Conservation (phyloP, 1,284 basidiomycete genomes). For the Malassezia brasiliensis region DNA sequence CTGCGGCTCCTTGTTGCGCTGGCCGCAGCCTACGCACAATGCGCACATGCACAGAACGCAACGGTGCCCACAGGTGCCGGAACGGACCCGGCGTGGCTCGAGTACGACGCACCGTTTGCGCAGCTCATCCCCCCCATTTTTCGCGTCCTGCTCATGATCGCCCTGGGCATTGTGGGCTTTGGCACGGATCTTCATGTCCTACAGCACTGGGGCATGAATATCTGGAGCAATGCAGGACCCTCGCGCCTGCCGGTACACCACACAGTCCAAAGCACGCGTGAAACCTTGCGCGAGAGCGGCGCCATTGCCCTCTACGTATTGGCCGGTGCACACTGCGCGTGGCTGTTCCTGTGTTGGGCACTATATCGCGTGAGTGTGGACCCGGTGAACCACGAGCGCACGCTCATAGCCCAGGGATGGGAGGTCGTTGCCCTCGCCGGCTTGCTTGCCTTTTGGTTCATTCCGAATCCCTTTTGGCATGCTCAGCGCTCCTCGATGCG, state of each 20-base stretch:
- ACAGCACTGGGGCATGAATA: constrained; percentile 28
- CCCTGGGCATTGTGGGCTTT: constrained; percentile 33
- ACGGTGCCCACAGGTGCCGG: neutral
- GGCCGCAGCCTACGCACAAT: neutral
- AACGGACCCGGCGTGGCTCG: neutral
- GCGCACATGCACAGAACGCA: neutral
- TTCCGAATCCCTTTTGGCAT: constrained; percentile 34
- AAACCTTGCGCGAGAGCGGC: constrained; percentile 4
- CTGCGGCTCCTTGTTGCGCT: neutral
- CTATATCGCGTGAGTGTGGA: constrained; percentile 36
- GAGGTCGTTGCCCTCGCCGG: constrained; percentile 33
- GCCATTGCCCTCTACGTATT: constrained; percentile 15
- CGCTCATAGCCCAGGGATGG: constrained; percentile 34
- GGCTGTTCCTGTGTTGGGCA: constrained; percentile 34
- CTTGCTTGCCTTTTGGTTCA: constrained; percentile 20
- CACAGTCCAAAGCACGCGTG: neutral
- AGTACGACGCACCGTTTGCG: constrained; percentile 25
- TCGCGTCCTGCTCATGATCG: constrained; percentile 38
- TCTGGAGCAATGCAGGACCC: constrained; percentile 20
- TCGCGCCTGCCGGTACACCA: constrained; percentile 17
- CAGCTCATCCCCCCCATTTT: constrained; percentile 40
- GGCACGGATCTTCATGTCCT: constrained; percentile 29
- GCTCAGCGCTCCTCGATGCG: constrained; percentile 18
- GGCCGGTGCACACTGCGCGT: constrained; percentile 21
- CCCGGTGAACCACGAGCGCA: constrained; percentile 23